Conservation (phyloP, 345 rosid species). For the Camelina neglecta region DNA sequence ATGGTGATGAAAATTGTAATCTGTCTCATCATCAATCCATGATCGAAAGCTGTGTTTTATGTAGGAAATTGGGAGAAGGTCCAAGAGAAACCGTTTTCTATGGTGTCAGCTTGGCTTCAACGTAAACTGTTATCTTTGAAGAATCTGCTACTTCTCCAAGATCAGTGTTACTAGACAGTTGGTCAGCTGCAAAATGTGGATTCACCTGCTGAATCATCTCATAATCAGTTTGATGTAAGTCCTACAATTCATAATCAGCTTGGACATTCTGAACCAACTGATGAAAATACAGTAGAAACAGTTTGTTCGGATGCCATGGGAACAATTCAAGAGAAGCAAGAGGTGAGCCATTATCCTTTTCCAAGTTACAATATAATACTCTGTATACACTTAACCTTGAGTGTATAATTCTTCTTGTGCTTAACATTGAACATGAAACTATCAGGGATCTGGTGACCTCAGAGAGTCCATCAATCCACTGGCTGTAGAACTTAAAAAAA, state of each 20-base stretch:
- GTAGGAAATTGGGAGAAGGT: too few species aligned
- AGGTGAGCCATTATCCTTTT: conserved; percentile 21
- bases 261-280: conserved; percentile 22
- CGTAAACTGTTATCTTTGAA: conserved; percentile 25
- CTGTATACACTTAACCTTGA: conserved; percentile 3
- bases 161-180: conserved; percentile 51
- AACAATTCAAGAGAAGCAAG: conserved; percentile 29
- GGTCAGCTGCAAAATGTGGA: conserved; percentile 33
- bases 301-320: background rate
- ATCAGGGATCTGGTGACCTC: conserved; percentile 29
- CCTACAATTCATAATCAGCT: background rate
- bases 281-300: conserved; percentile 12
- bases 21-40: too few species aligned
- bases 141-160: conserved; percentile 50
- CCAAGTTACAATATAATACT: conserved; percentile 8
- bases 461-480: conserved; percentile 24
- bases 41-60: too few species aligned
- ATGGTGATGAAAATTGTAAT: too few species aligned
- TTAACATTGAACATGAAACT: conserved; percentile 42
- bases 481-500: conserved; percentile 14
- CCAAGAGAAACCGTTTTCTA: too few species aligned
- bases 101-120: too few species aligned
- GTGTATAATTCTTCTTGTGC: conserved; percentile 8
- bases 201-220: conserved; percentile 29
- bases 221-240: conserved; percentile 29